These are phyloP conservation scores for Puccinellia tenuiflora DNA, from an alignment of 176 grass and related monocot genomes.

Conservation along the genomic window DNA sequence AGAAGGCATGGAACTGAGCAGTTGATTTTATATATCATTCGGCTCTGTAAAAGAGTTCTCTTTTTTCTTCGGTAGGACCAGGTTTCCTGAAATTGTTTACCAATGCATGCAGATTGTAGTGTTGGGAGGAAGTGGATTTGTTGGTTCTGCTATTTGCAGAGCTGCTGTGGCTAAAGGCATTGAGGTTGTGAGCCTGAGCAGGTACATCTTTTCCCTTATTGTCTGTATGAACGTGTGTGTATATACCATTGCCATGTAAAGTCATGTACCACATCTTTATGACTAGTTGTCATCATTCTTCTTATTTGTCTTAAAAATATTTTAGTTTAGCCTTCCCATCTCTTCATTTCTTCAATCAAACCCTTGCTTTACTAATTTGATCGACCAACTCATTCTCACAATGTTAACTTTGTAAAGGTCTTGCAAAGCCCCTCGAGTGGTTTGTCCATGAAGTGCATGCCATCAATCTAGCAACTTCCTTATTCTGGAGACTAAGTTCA, in stretches of 20 bases:
- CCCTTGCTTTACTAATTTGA: background rate
- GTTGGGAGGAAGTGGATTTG: slow-evolving; percentile 86
- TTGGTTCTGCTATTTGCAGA: slow-evolving; percentile 89
- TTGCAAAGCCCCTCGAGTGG: background rate
- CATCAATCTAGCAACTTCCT: background rate
- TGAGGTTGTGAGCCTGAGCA: slow-evolving; percentile 90
- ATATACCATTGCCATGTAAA: background rate
- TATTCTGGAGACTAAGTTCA: background rate
- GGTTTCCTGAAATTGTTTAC: slow-evolving; percentile 11
- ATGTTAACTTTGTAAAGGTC: background rate
- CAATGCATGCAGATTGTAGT: slow-evolving; percentile 65
- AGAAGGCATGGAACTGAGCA: slow-evolving; percentile 50
- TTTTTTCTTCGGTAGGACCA: background rate
- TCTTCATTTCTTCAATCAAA: background rate
- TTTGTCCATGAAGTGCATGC: background rate
- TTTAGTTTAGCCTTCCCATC: background rate
- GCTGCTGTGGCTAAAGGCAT: slow-evolving; percentile 78
- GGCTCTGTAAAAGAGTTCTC: background rate
- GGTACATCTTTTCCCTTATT: slow-evolving; percentile 32
- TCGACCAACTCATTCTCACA: background rate
- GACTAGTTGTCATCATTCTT: background rate
- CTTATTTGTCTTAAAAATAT: background rate
- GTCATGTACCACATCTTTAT: background rate
- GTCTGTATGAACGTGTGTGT: background rate
- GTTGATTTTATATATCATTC: background rate